phyloP scores from a whole-genome alignment of 768 basidiomycete species.

The Agrocybe pediades region DNA sequence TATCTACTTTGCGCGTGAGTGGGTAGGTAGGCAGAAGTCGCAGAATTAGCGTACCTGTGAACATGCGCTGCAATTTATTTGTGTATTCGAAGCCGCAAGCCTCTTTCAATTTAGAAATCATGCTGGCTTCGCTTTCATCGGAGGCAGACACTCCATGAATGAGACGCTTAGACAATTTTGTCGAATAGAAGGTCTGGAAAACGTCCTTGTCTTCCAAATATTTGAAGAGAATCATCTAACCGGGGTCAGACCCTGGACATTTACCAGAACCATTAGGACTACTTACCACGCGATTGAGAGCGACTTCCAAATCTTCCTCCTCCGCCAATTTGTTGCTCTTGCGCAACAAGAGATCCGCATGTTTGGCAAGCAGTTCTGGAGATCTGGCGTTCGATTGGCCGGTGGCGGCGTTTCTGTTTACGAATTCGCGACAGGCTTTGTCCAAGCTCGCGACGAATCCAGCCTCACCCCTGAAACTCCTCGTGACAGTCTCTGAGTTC shows the following conservation, averaged over 20 bases:
- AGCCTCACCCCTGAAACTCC: conserved; percentile 89
- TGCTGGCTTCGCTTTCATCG: conserved; percentile 94
- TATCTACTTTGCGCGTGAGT: conserved; percentile 53
- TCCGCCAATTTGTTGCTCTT: conserved; percentile 97
- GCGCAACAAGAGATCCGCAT: conserved; percentile 84
- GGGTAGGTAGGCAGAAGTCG: neutral
- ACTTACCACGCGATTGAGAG: conserved; percentile 86
- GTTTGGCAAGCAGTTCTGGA: conserved; percentile 90
- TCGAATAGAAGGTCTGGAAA: conserved; percentile 97
- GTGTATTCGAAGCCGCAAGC: conserved; percentile 97
- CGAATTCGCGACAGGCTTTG: conserved; percentile 93
- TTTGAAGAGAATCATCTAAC: conserved; percentile 95
- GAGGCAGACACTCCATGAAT: conserved; percentile 91
- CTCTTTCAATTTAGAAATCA: conserved; percentile 98
- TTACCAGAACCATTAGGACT: neutral
- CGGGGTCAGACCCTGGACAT: conserved; percentile 2
- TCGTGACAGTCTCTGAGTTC: conserved; percentile 84
- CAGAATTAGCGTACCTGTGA: conserved; percentile 64
- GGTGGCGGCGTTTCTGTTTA: conserved; percentile 91
- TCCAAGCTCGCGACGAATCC: conserved; percentile 94
- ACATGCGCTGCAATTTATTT: conserved; percentile 95
- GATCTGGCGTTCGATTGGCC: conserved; percentile 85
- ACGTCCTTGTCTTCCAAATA: conserved; percentile 99
- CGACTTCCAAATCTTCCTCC: conserved; percentile 87
- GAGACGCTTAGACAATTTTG: conserved; percentile 89